These are phyloP conservation scores for Fusarium sp. DNA, from an alignment of 2,329 filamentous ascomycete species.

Conservation along the genomic window DNA sequence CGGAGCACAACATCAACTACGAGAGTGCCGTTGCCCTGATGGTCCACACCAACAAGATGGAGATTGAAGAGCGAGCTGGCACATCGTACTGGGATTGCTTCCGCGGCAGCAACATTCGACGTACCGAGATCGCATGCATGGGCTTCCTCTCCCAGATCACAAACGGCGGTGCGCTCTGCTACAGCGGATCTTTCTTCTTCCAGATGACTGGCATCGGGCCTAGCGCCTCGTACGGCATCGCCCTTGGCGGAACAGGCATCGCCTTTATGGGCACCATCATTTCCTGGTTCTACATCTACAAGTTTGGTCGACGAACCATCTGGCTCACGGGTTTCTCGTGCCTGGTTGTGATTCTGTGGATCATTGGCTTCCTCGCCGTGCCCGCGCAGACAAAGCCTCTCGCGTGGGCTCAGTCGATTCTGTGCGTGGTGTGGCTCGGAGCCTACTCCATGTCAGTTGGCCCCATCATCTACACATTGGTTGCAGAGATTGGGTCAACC, in stretches of 20 bases:
- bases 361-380: constrained; percentile 54
- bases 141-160: constrained; percentile 55
- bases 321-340: constrained; percentile 52
- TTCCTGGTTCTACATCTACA: constrained; percentile 56
- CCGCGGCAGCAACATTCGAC: constrained; percentile 56
- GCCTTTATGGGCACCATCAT: constrained; percentile 55
- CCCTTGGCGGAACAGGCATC: constrained; percentile 54
- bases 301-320: constrained; percentile 54
- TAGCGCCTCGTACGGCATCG: constrained; percentile 52
- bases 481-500: constrained; percentile 54
- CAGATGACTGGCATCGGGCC: constrained; percentile 54
- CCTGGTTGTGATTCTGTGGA: constrained; percentile 52
- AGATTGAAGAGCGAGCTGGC: constrained; percentile 53
- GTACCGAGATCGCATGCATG: constrained; percentile 57
- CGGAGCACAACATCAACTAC: constrained; percentile 47
- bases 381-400: constrained; percentile 49
- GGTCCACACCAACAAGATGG: constrained; percentile 57
- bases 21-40: constrained; percentile 54
- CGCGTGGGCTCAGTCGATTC: constrained; percentile 53
- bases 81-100: constrained; percentile 58
- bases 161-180: constrained; percentile 52
- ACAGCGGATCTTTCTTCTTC: constrained; percentile 58
- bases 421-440: constrained; percentile 57
- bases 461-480: constrained; percentile 55
- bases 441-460: constrained; percentile 56